Percentiles rank a stretch among this genome's conserved stretches.
These are phyloP conservation scores for Suillus subluteus DNA, from an alignment of 768 basidiomycete species.

Conservation along the genomic window DNA sequence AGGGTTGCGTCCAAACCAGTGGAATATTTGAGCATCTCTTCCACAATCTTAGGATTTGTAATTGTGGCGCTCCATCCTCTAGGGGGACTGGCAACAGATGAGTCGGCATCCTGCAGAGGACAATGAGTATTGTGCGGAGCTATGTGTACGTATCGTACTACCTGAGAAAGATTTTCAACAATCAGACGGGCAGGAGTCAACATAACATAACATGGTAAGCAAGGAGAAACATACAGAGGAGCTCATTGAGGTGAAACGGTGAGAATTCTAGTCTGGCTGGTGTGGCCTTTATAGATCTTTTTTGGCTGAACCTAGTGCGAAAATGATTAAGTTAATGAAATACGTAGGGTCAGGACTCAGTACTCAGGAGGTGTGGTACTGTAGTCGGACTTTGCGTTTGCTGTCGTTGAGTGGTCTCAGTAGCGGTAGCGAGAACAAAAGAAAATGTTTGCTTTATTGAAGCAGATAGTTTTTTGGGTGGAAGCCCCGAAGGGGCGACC, in stretches of 20 bases:
- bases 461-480: no score
- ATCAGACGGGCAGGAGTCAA: background rate
- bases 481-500: no score
- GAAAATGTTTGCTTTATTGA: no score
- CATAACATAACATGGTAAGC: background rate
- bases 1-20: background rate
- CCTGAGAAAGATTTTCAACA: background rate
- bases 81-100: background rate
- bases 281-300: background rate
- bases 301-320: background rate
- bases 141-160: background rate
- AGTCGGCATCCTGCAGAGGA: background rate
- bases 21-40: background rate
- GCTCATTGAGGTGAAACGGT: background rate
- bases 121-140: background rate
- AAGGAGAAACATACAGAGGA: background rate
- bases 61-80: background rate
- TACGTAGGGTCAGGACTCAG: no score
- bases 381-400: no score
- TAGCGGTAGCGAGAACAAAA: no score
- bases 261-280: background rate
- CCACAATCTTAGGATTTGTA: background rate
- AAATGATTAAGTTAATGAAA: background rate
- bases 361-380: no score
- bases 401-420: no score